Base-by-base conservation (phyloP, 257 asterid species). In the Solanum infundibuliforme region DNA sequence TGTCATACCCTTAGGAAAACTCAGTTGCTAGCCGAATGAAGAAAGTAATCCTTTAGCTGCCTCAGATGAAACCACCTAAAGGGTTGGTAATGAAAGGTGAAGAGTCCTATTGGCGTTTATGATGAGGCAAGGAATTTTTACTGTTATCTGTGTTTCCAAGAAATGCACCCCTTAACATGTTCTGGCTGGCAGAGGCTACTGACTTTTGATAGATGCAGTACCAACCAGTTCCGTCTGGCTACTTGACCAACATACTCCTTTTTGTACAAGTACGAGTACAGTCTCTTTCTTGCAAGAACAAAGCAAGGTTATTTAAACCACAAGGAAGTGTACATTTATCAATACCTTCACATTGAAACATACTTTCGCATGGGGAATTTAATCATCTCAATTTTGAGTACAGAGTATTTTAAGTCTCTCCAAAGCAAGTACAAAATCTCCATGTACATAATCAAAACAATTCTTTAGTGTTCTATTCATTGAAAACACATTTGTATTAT, bases 221-320 rank as follows among this genome's bases (percentile, higher is more conserved):
- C 60, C 58, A 74, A 74, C 52, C 31, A 74, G 83, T 21, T 74
- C 82, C 31, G 18, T 35, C 52, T 3, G 31, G 31, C 83, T 20
- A 36, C 52, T 21, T 20, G 83, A 36, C 20, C 9, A 74, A 8
- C 81, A 34, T 10, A 74, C n/a, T 74, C 31, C 6, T 74, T 21
- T 72, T 72, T 34, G 43, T 21, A 21, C 31, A 74, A 74, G 82
- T 35, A 35, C 82, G 5, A 74, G 48, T 10, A 36, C 6, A 20
- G 3, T 74, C 48, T 20, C 81, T 73, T 34, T 34, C 52, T 74
- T 74, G 20, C 1, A 21, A 36, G 18, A 74, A 74, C 20, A 74
- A 74, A 34, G 31, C 83, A 35, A 74, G 83, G 83, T 74, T 21
- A 21, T 74, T 20, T 36, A 74, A 11, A 74, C 90, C 95, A 76